These are phyloP conservation scores for Cyberlindnera mrakii DNA, from an alignment of 805 yeast genomes.

Conservation along the genomic window DNA sequence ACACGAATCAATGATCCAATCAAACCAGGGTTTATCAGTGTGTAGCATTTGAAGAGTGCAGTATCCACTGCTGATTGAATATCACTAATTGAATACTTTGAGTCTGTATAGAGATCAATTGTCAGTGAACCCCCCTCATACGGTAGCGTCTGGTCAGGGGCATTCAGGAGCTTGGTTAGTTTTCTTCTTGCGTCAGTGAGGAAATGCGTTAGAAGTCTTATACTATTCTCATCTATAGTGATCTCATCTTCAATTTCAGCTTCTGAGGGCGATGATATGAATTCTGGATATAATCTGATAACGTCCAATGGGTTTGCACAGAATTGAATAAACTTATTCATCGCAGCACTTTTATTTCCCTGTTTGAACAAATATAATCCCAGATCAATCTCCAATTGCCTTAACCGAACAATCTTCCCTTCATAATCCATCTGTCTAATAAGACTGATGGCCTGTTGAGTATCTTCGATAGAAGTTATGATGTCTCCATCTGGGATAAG, in stretches of 20 bases:
- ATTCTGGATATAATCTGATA: constrained; percentile 38
- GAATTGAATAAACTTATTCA: constrained; percentile 41
- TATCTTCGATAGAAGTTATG: constrained; percentile 2
- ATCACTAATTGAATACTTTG: constrained; percentile 26
- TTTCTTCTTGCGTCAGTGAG: constrained; percentile 46
- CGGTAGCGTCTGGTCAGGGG: constrained; percentile 7
- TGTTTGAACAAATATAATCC: constrained; percentile 30
- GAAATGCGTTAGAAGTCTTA: constrained; percentile 29
- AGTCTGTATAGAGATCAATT: constrained; percentile 14
- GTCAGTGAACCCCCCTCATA: constrained; percentile 12
- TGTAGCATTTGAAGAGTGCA: constrained; percentile 68
- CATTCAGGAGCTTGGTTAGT: constrained; percentile 25
- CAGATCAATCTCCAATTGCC: constrained; percentile 38
- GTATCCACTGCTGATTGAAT: constrained; percentile 59
- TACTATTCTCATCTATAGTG: constrained; percentile 1
- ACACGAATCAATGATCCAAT: constrained; percentile 80
- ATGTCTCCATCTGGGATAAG: constrained; percentile 4
- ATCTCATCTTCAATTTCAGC: neutral
- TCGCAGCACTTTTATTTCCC: constrained; percentile 30
- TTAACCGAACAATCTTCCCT: constrained; percentile 28
- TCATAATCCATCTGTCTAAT: constrained; percentile 27
- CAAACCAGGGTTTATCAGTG: constrained; percentile 59
- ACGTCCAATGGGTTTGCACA: constrained; percentile 57
- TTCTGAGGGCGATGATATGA: constrained; percentile 19
- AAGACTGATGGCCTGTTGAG: constrained; percentile 30